Conservation (phyloP, 805 yeast species). For the Metschnikowia hibisci region DNA sequence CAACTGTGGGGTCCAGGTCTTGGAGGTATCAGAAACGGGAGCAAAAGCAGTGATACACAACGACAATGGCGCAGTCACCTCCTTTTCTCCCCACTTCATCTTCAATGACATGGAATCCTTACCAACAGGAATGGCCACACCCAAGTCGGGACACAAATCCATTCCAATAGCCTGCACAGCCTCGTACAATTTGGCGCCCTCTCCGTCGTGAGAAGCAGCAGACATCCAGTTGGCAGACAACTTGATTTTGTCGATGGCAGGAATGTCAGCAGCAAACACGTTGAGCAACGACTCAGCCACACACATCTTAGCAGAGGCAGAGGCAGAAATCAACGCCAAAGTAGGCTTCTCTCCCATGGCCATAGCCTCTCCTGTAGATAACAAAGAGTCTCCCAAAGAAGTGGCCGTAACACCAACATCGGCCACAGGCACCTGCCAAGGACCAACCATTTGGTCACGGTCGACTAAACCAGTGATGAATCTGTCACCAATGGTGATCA, state of each 20-base stretch:
- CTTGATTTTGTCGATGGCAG: slow-evolving; percentile 68
- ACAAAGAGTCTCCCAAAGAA: slow-evolving; percentile 69
- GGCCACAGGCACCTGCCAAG: slow-evolving; percentile 99
- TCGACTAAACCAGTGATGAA: slow-evolving; percentile 96
- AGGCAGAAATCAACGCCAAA: slow-evolving; percentile 79
- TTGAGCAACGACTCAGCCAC: slow-evolving; percentile 93
- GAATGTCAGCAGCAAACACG: slow-evolving; percentile 83
- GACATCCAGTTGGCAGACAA: slow-evolving; percentile 99
- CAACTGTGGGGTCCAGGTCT: slow-evolving; percentile 93
- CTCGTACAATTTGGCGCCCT: slow-evolving; percentile 90
- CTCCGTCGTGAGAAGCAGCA: slow-evolving; percentile 91
- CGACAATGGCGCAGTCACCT: slow-evolving; percentile 93
- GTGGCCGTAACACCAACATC: slow-evolving; percentile 96
- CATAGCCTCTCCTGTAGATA: slow-evolving; percentile 90
- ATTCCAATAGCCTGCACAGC: slow-evolving; percentile 96
- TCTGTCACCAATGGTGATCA: slow-evolving; percentile 98
- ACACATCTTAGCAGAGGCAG: slow-evolving; percentile 90
- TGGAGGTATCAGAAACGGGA: slow-evolving; percentile 77
- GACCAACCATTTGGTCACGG: slow-evolving; percentile 98
- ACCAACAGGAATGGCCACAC: slow-evolving; percentile 93
- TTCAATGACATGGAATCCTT: slow-evolving; percentile 99
- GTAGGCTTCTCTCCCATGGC: slow-evolving; percentile 97
- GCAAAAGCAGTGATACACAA: slow-evolving; percentile 88
- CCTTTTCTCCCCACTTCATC: slow-evolving; percentile 93
- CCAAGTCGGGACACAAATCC: slow-evolving; percentile 90